Base-by-base conservation (phyloP, 148 eudicot species). In the Rhododendron mucronatum region DNA sequence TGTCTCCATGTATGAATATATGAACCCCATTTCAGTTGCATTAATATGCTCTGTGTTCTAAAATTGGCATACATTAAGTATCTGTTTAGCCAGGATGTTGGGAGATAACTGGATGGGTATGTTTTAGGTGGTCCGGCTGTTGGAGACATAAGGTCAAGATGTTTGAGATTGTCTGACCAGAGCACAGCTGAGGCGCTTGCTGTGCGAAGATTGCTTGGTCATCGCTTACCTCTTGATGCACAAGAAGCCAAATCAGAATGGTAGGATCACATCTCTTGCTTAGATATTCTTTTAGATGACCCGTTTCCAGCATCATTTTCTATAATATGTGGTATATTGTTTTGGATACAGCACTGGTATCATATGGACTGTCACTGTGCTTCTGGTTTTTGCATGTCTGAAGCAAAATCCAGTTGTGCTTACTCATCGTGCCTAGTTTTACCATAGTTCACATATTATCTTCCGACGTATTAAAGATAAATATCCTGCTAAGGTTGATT, bases 71-170 rank as follows among this genome's bases (percentile, higher is more conserved):
- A 30, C 82, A 51, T 79, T 16, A 26, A 23, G 41, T 39, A 78
- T 67, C 14, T 39, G 48, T 33, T 20, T 73, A 14, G 21, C 76
- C 28, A 37, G 69, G 78, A 48, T 83, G 82, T 10, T 39, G 73
- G 76, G 50, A 30, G 26, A 65, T 83, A 51, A 61, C 41, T 59
- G 41, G 55, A 44, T 80, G 77, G 82, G 59, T 74, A 61, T 86
- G 83, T 87, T 88, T 77, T 78, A 96, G 99, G 99, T 83, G 99
- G 99, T 85, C 98, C 98, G 10, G 99, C 99, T 83, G 98, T 97
- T 90, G 99, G 99, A 89, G 99, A 97, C 92, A 97, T 97, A 90
- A 90, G 99, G 81, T 97, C 99, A 48, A 94, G 99, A 92, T 97
- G 99, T 88, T 91, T 97, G 91, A 91, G 99, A 92, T 88, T 97